These are phyloP conservation scores for Stephania japonica DNA, from an alignment of 164 flowering plant genomes.

Conservation along the genomic window DNA sequence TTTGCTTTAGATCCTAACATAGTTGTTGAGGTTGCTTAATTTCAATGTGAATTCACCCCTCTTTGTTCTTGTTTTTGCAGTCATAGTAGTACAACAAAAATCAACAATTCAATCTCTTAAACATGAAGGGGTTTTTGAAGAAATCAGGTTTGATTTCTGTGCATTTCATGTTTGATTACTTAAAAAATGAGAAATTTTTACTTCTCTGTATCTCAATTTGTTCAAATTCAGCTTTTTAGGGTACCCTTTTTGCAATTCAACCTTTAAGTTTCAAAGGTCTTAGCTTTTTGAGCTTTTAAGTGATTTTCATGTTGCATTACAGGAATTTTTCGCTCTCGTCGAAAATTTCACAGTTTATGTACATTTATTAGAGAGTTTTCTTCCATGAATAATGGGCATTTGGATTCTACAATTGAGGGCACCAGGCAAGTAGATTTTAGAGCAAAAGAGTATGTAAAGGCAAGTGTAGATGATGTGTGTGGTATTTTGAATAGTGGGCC, in stretches of 20 bases:
- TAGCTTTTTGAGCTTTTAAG: not conserved
- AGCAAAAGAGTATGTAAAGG: constrained; percentile 25
- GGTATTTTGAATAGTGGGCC: constrained; percentile 49
- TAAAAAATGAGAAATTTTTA: not conserved
- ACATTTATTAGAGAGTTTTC: constrained; percentile 23
- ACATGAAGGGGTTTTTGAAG: constrained; percentile 31
- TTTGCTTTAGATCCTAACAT: no score
- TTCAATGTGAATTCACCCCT: no score
- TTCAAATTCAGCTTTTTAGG: not conserved
- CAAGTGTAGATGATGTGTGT: constrained; percentile 46
- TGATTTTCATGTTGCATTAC: constrained; percentile 15
- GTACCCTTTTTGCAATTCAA: not conserved
- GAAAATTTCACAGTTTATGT: constrained; percentile 15
- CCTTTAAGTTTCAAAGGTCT: not conserved
- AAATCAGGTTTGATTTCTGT: constrained; percentile 24
- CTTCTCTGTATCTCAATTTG: no score
- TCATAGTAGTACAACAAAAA: not conserved
- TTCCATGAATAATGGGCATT: constrained; percentile 31
- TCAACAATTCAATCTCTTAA: not conserved
- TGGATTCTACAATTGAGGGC: constrained; percentile 10
- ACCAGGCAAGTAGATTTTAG: constrained; percentile 15
- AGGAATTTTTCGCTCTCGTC: constrained; percentile 26
- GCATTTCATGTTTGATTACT: not conserved
- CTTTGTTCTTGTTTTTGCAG: not conserved
- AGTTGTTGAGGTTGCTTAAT: no score